These are phyloP conservation scores for Sclerotiophoma versabilis DNA, from an alignment of 2,329 filamentous ascomycete genomes.

Conservation along the genomic window DNA sequence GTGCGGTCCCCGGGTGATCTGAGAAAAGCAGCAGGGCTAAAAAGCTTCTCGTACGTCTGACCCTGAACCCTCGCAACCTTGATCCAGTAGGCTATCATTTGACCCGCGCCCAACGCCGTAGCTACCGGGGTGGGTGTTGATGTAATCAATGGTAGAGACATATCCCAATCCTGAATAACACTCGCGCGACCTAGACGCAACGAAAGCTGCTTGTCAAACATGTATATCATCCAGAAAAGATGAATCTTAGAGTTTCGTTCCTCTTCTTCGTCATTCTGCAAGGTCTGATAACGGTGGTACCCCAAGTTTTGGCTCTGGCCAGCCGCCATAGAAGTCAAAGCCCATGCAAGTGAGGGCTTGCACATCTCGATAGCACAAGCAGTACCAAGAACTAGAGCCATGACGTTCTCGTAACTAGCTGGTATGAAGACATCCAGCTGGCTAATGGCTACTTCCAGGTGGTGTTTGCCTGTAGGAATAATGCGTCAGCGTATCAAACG, in stretches of 20 bases:
- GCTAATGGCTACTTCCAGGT: slow-evolving; percentile 52
- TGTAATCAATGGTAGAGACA: slow-evolving; percentile 35
- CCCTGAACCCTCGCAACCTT: slow-evolving; percentile 46
- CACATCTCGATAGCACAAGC: slow-evolving; percentile 44
- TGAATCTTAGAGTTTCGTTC: slow-evolving; percentile 40
- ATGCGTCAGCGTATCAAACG: background rate
- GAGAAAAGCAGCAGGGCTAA: slow-evolving; percentile 45
- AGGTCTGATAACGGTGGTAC: slow-evolving; percentile 46
- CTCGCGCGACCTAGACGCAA: slow-evolving; percentile 48
- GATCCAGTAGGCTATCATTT: slow-evolving; percentile 45
- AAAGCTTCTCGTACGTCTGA: slow-evolving; percentile 47
- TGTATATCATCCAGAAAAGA: slow-evolving; percentile 49
- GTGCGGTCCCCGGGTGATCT: slow-evolving; percentile 36
- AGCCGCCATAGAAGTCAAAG: slow-evolving; percentile 41
- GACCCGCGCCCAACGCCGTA: slow-evolving; percentile 19
- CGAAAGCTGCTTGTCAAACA: slow-evolving; percentile 50
- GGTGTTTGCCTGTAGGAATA: slow-evolving; percentile 43
- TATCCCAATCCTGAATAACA: slow-evolving; percentile 50
- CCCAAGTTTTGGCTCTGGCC: slow-evolving; percentile 43
- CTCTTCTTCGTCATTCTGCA: slow-evolving; percentile 42
- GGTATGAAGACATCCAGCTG: slow-evolving; percentile 44
- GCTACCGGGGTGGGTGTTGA: slow-evolving; percentile 9
- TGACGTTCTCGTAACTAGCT: slow-evolving; percentile 47
- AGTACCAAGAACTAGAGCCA: slow-evolving; percentile 43
- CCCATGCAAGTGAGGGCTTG: slow-evolving; percentile 47